Evolutionary conservation across 768 basidiomycete genomes (phyloP), one percentile per base, ranked within the genome.

Genomic region (Tricholomella constricta): DNA sequence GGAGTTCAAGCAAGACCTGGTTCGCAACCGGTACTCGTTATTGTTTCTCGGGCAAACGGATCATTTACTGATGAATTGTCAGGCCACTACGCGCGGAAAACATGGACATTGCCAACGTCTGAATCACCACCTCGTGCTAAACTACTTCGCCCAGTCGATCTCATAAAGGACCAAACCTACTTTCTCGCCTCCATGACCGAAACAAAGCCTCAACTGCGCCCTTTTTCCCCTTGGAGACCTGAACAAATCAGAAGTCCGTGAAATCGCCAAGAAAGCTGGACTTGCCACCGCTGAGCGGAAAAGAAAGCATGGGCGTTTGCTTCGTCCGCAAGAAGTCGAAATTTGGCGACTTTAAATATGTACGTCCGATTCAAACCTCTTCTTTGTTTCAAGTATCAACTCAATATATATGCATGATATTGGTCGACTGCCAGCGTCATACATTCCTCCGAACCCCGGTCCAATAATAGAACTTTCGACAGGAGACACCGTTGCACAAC

Each of bases 271-370:
- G 8, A 65, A 80, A 27, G 80, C 80, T 65, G 71, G 67, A 1
- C 69, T 98, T 17, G 85, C 86, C 3, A 94, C 87, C 2, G 90
- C 91, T 0, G 75, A 80, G 2, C 78, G 91, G 54, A n/a, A 78
- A 77, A 15, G 95, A 98, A 64, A 94, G 91, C 68, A 94, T 96
- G 84, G 95, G 95, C 0, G 80, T 98, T 15, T 98, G 95, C 63
- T 98, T 98, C 58, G 85, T 98, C 1, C 95, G 94, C 4, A 83
- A 94, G 64, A 84, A 87, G 62, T 75, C 77, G 9, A 79, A 73
- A 43, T 95, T 96, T 59, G 74, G 78, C 23, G 70, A 80, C 8
- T 98, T 95, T 64, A n/a, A n/a, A 67, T 95, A 44, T 80, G 91
- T 89, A 54, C 56, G 80, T 43, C 45, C 26, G 5, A 43, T 29